Conservation (phyloP, 2,329 filamentous ascomycete species). For the Corinectria fuckeliana region DNA sequence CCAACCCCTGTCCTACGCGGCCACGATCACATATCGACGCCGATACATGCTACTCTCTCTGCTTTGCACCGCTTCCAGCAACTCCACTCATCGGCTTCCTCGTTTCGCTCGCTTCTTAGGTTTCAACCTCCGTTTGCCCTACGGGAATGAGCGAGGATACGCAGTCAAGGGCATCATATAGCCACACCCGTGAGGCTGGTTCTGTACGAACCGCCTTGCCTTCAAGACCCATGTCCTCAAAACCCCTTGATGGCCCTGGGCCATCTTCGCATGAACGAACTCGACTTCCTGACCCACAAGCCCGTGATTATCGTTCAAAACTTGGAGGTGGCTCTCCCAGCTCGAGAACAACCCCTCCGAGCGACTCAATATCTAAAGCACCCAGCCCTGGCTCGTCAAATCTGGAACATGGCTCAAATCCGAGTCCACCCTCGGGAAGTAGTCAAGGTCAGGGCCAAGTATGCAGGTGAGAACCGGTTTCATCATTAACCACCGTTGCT, state of each 20-base stretch:
- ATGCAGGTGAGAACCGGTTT: slow-evolving; percentile 66
- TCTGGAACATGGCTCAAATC: slow-evolving; percentile 28
- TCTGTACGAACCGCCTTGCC: slow-evolving; percentile 47
- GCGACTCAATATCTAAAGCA: slow-evolving; percentile 35
- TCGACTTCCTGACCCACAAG: slow-evolving; percentile 35
- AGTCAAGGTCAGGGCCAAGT: slow-evolving; percentile 64
- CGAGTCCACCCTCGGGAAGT: slow-evolving; percentile 27
- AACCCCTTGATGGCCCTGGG: slow-evolving; percentile 33
- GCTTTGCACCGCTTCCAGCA: slow-evolving; percentile 10
- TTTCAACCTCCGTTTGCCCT: slow-evolving; percentile 15
- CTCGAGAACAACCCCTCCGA: slow-evolving; percentile 35
- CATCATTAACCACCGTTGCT: neutral
- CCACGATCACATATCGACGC: slow-evolving; percentile 16
- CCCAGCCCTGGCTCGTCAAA: slow-evolving; percentile 40
- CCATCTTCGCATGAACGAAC: slow-evolving; percentile 28
- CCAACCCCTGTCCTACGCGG: slow-evolving; percentile 10
- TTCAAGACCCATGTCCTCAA: slow-evolving; percentile 46
- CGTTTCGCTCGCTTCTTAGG: slow-evolving; percentile 4
- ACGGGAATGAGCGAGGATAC: slow-evolving; percentile 43
- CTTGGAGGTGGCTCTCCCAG: slow-evolving; percentile 37
- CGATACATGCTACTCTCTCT: slow-evolving; percentile 30
- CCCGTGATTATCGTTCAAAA: slow-evolving; percentile 23
- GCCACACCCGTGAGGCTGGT: slow-evolving; percentile 41
- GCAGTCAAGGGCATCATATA: slow-evolving; percentile 34
- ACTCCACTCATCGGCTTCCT: slow-evolving; percentile 6